A percentile compares a stretch with the other conserved stretches of the same genome.
Conservation (phyloP, 2,329 filamentous ascomycete genomes). For the Ceratocystis huliohia region DNA sequence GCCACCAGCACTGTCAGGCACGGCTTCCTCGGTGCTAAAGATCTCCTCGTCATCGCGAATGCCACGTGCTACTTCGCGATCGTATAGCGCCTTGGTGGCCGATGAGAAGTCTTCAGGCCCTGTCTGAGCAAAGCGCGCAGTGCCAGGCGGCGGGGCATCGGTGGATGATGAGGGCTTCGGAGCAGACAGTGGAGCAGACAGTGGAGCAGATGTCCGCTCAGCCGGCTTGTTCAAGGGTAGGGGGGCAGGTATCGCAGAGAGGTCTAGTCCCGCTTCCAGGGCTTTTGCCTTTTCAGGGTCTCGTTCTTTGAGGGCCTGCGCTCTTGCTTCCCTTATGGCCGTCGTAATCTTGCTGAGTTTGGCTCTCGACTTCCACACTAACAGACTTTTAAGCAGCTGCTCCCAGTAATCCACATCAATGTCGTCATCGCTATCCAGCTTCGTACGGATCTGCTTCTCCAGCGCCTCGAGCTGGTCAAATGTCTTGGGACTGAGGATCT, state of each 20-base stretch:
- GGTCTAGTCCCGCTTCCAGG: constrained; percentile 21
- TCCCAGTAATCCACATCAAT: constrained; percentile 98
- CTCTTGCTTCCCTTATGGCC: constrained; percentile 56
- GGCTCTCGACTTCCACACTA: constrained; percentile 85
- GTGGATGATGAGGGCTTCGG: constrained; percentile 19
- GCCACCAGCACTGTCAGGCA: constrained; percentile 38
- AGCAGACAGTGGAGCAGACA: constrained; percentile 1
- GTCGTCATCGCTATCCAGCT: constrained; percentile 75
- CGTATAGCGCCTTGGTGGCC: constrained; percentile 77
- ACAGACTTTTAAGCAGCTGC: constrained; percentile 69
- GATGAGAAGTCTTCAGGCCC: constrained; percentile 72
- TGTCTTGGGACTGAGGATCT: constrained; percentile 70
- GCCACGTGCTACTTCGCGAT: constrained; percentile 82
- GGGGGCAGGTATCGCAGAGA: constrained; percentile 20
- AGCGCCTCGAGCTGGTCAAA: constrained; percentile 75
- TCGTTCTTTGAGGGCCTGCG: constrained; percentile 51
- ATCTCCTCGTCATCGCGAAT: constrained; percentile 92
- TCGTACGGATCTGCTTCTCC: constrained; percentile 74
- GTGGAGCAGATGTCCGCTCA: not conserved
- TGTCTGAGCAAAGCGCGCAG: constrained; percentile 55
- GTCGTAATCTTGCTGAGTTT: constrained; percentile 68
- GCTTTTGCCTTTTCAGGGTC: constrained; percentile 51
- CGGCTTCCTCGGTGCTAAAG: constrained; percentile 77
- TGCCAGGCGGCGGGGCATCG: constrained; percentile 35
- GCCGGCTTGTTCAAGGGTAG: not conserved